Percentiles rank a stretch among this genome's conserved stretches.
Conservation (phyloP, 2,329 filamentous ascomycete genomes). For the Venturia effusa region DNA sequence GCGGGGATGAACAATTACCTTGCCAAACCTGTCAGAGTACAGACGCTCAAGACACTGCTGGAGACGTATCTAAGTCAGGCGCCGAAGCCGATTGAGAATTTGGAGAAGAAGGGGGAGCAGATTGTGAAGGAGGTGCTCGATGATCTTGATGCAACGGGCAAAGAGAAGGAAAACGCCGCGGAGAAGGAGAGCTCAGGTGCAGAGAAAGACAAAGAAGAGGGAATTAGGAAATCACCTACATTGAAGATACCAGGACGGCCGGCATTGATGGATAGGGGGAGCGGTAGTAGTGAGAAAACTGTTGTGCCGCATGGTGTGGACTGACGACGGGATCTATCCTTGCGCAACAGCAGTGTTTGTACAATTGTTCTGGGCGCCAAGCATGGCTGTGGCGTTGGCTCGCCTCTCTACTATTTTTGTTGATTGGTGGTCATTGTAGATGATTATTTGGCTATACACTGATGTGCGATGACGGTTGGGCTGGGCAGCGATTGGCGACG, state of each 20-base stretch:
- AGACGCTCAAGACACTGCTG: constrained; percentile 76
- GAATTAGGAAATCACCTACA: neutral
- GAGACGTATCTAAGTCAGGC: constrained; percentile 52
- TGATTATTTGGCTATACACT: neutral
- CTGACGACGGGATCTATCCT: neutral
- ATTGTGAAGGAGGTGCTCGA: constrained; percentile 28
- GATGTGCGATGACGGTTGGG: neutral
- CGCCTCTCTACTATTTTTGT: neutral
- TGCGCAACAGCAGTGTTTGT: neutral
- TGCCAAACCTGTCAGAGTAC: constrained; percentile 78
- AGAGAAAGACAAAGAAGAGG: neutral
- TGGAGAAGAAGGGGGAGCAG: constrained; percentile 35
- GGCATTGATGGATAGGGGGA: neutral
- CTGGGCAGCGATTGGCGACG: neutral
- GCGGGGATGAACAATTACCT: constrained; percentile 97
- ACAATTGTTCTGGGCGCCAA: neutral
- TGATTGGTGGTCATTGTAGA: neutral
- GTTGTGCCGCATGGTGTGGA: neutral
- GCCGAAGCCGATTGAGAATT: constrained; percentile 31
- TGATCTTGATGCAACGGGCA: neutral
- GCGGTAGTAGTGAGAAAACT: neutral
- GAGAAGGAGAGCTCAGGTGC: neutral
- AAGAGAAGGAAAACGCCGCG: neutral
- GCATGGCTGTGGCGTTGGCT: neutral
- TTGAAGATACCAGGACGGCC: neutral